Percentiles rank a stretch among this genome's conserved stretches.
phyloP scores from a whole-genome alignment of 441 rosid species.

The Capsella rubella region DNA sequence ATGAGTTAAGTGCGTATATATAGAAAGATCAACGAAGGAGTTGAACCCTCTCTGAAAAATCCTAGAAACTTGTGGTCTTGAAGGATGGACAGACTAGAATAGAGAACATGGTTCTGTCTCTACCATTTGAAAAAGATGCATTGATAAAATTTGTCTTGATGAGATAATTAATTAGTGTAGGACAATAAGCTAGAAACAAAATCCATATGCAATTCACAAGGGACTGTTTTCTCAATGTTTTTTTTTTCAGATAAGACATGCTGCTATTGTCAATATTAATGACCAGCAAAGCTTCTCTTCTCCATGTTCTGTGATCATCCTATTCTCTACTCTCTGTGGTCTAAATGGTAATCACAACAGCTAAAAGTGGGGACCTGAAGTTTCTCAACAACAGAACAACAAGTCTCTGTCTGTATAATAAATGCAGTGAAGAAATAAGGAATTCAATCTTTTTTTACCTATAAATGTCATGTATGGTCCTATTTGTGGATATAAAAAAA shows the following conservation, averaged over 20 bases:
- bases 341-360: neutral
- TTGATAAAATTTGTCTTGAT: slow-evolving; percentile 22
- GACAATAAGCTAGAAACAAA: slow-evolving; percentile 15
- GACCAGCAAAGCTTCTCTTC: slow-evolving; percentile 13
- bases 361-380: slow-evolving; percentile 30
- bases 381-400: slow-evolving; percentile 22
- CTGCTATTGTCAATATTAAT: no score
- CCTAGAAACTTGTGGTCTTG: slow-evolving; percentile 7
- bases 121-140: neutral
- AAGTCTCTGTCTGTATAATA: slow-evolving; percentile 10
- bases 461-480: neutral
- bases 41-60: neutral
- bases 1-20: slow-evolving; percentile 3
- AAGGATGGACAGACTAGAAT: slow-evolving; percentile 15
- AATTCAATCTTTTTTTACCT: neutral
- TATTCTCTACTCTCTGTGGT: slow-evolving; percentile 16
- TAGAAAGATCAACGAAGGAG: slow-evolving; percentile 11
- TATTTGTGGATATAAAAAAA: slow-evolving; percentile 18
- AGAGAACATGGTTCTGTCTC: slow-evolving; percentile 25
- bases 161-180: slow-evolving; percentile 4
- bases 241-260: no score
- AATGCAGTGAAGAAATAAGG: neutral
- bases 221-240: slow-evolving; percentile 36
- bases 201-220: slow-evolving; percentile 26
- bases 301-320: slow-evolving; percentile 38